phyloP scores from a whole-genome alignment of 257 asterid species.

The Salvia miltiorrhiza region DNA sequence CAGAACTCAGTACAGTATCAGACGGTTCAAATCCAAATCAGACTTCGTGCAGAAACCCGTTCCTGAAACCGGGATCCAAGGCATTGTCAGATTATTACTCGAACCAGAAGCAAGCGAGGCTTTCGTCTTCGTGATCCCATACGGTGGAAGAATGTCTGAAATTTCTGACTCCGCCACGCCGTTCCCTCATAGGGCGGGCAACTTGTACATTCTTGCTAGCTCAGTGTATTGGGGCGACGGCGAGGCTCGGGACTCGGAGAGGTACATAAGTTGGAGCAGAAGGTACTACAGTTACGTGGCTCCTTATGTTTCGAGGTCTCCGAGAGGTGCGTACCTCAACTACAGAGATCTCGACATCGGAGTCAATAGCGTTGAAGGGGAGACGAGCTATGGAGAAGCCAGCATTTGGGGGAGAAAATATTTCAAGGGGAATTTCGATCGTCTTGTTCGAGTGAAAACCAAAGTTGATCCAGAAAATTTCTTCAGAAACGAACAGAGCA shows the following conservation, averaged over 20 bases:
- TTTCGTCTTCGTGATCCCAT: not conserved
- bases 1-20: not conserved
- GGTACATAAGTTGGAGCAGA: slow-evolving; percentile 13
- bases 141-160: slow-evolving; percentile 19
- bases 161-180: not conserved
- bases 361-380: not conserved
- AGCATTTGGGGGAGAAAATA: too few species aligned
- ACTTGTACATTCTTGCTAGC: not conserved
- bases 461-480: too few species aligned
- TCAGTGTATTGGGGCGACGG: not conserved
- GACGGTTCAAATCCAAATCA: slow-evolving; percentile 20
- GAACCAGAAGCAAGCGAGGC: not conserved
- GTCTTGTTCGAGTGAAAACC: too few species aligned
- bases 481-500: too few species aligned
- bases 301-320: too few species aligned
- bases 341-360: too few species aligned
- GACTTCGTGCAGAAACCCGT: slow-evolving; percentile 12
- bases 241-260: not conserved
- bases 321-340: too few species aligned
- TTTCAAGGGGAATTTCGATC: too few species aligned
- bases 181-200: slow-evolving; percentile 18
- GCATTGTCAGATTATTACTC: not conserved
- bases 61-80: not conserved
- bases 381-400: too few species aligned
- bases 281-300: not conserved